Percentiles rank a stretch among this genome's conserved stretches.
These are phyloP conservation scores for Paxillus ammoniavirescens DNA, from an alignment of 768 basidiomycete genomes.

Conservation along the genomic window DNA sequence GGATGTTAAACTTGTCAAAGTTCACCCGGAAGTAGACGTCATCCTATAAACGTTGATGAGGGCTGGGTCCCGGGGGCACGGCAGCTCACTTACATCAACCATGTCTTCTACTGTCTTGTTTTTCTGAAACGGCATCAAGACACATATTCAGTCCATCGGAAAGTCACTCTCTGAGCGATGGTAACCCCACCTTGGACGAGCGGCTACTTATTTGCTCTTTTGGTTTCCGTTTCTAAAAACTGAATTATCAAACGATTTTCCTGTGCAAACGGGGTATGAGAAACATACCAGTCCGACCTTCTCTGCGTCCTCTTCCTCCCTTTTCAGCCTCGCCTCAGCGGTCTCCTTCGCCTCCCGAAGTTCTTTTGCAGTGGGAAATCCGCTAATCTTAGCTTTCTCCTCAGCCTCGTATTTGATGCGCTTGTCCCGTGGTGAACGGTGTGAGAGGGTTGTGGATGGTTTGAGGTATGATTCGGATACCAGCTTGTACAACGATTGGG, in stretches of 20 bases:
- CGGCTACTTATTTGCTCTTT: slow-evolving; percentile 45
- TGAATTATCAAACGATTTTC: slow-evolving; percentile 20
- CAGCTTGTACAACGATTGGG: slow-evolving; percentile 64
- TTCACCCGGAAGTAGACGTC: slow-evolving; percentile 83
- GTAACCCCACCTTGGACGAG: slow-evolving; percentile 49
- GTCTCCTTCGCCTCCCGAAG: slow-evolving; percentile 68
- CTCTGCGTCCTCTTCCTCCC: slow-evolving; percentile 74
- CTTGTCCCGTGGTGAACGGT: slow-evolving; percentile 78
- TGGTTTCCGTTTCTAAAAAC: slow-evolving; percentile 59
- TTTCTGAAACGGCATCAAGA: slow-evolving; percentile 33
- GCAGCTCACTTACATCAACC: slow-evolving; percentile 60
- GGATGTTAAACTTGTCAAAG: slow-evolving; percentile 82
- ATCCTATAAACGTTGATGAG: slow-evolving; percentile 43
- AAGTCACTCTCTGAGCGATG: not conserved
- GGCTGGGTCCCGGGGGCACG: not conserved
- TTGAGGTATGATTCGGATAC: slow-evolving; percentile 75
- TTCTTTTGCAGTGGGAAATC: slow-evolving; percentile 81
- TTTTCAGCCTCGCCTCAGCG: slow-evolving; percentile 59
- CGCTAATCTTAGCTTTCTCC: slow-evolving; percentile 68
- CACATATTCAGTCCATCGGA: slow-evolving; percentile 22
- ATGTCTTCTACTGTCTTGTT: slow-evolving; percentile 46
- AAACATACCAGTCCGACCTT: slow-evolving; percentile 66
- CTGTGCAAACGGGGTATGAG: not conserved
- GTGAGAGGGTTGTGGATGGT: slow-evolving; percentile 74
- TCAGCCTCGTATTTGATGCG: slow-evolving; percentile 78